Evolutionary conservation across 495 filamentous ascomycete species (phyloP), one percentile per base, ranked within the genome.

Genomic region (Chaetomium fimeti): DNA sequence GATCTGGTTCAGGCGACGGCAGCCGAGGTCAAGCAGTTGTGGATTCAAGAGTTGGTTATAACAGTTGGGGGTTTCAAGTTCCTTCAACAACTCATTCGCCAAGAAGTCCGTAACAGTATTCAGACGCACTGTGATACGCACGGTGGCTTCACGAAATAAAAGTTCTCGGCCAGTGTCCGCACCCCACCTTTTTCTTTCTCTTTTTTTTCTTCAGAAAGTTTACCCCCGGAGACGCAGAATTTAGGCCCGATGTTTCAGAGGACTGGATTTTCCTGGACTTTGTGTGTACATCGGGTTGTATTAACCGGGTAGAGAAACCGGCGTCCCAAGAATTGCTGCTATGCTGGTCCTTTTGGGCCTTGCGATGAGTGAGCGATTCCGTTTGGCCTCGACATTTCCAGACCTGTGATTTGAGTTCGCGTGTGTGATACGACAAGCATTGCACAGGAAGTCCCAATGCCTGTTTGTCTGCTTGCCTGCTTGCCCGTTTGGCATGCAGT

Each of bases 311-410:
- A 81, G 76, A 52, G 61, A 53, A 71, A 79, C 69, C 71, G 68
- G 72, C 45, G 70, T 79, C 79, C 68, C 71, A 82, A 82, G 80
- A 82, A 81, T 81, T 78, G 79, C 73, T 76, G 77, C 74, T 76
- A 76, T 53, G 76, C 65, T 32, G 25, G 64, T 13, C 58, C 36
- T 60, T 42, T 53, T 40, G 49, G n/a, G 24, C 29, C 22, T 13
- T 48, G 68, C 66, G 55, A 74, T 74, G 76, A 79, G 69, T 76
- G 71, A 68, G 75, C 78, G 74, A 78, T 80, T 76, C 79, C 79
- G 79, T 82, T 80, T 77, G 77, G 76, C 75, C 72, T 77, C 79
- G 74, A 81, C 78, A 82, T 81, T 68, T 61, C 55, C 42, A 48
- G 29, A 28, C 28, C 3, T 54, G 38, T 15, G 11, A 22, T 42